Percentiles rank a stretch among this genome's conserved stretches.
Conservation (phyloP, 164 flowering plant genomes). For the Stephania cephalantha region DNA sequence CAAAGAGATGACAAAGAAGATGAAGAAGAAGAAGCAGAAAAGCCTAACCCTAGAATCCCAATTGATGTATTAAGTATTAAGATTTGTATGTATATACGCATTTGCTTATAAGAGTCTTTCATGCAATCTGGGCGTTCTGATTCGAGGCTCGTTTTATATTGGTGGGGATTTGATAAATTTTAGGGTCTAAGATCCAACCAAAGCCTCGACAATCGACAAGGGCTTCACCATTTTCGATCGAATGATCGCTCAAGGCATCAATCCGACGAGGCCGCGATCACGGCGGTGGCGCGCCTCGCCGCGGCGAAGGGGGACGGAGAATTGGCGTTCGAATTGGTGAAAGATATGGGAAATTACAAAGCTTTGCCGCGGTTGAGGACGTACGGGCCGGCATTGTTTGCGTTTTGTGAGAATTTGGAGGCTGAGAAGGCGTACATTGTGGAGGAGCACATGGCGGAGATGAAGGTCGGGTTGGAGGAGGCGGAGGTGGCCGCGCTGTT, state of each 20-base stretch:
- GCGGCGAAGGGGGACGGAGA: conserved; percentile 69
- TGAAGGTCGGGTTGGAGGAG: conserved; percentile 54
- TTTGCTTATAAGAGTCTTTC: too few relatives aligned
- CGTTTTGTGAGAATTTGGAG: conserved; percentile 44
- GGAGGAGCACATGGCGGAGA: conserved; percentile 51
- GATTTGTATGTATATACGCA: too few relatives aligned
- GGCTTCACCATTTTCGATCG: conserved; percentile 56
- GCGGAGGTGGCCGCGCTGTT: conserved; percentile 54
- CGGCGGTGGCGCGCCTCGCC: conserved; percentile 62
- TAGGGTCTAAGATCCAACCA: background rate
- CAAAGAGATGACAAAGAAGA: too few relatives aligned
- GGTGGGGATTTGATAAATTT: too few relatives aligned
- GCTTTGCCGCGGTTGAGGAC: conserved; percentile 51
- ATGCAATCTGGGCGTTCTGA: too few relatives aligned
- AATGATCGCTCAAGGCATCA: conserved; percentile 34
- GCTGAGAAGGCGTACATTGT: conserved; percentile 69
- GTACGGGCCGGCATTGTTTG: conserved; percentile 59
- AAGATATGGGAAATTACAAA: conserved; percentile 29
- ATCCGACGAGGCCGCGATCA: conserved; percentile 76
- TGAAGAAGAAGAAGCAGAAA: too few relatives aligned
- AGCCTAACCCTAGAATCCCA: too few relatives aligned
- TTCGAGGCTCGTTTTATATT: too few relatives aligned
- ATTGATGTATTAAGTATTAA: too few relatives aligned
- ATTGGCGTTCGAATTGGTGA: conserved; percentile 54
- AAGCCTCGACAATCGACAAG: conserved; percentile 30